phyloP scores from a whole-genome alignment of 495 filamentous ascomycete genomes.

The Xylaria intraflava region DNA sequence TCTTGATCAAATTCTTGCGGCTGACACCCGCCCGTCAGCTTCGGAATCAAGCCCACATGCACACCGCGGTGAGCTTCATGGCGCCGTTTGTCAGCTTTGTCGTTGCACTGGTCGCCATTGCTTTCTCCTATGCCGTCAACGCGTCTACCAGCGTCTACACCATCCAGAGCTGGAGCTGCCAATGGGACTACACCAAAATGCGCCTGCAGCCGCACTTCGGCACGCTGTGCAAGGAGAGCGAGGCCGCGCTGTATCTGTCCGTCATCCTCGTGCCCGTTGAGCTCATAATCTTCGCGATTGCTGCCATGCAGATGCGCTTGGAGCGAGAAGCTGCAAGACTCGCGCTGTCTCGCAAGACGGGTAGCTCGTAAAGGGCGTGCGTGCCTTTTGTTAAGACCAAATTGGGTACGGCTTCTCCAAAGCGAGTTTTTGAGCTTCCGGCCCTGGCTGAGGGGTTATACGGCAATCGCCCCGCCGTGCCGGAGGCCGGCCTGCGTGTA shows the following conservation, averaged over 20 bases:
- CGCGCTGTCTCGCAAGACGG: conserved; percentile 17
- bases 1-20: background rate
- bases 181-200: conserved; percentile 43
- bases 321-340: conserved; percentile 29
- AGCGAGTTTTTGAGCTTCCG: background rate
- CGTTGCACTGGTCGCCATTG: conserved; percentile 42
- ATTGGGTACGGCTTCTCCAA: background rate
- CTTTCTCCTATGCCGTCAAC: conserved; percentile 51
- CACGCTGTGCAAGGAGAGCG: conserved; percentile 44
- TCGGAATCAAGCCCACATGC: conserved; percentile 30
- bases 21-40: conserved; percentile 27
- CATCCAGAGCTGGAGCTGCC: conserved; percentile 50
- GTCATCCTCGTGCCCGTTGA: conserved; percentile 49
- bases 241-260: conserved; percentile 42
- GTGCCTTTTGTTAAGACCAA: background rate
- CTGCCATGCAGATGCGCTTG: conserved; percentile 32
- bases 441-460: background rate
- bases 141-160: conserved; percentile 39
- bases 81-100: conserved; percentile 38
- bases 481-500: background rate
- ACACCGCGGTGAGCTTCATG: conserved; percentile 33
- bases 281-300: conserved; percentile 33
- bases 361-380: background rate
- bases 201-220: conserved; percentile 39
- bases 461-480: background rate